Conservation (phyloP, 2,329 filamentous ascomycete species). For the Aspergillus fijiensis region DNA sequence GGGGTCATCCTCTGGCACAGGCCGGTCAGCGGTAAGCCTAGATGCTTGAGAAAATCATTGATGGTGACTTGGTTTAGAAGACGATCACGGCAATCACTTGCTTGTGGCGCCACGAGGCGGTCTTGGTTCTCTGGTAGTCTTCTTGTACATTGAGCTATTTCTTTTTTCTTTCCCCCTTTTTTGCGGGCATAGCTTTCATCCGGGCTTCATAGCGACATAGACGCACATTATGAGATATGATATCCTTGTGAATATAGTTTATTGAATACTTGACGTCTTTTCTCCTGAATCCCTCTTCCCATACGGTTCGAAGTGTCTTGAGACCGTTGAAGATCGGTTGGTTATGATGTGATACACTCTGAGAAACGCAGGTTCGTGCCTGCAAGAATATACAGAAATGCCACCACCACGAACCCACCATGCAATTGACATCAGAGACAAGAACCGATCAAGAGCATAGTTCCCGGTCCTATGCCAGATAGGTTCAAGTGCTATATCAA, state of each 20-base stretch:
- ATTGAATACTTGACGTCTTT: not conserved
- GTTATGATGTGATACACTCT: too few species aligned
- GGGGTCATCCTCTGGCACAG: conserved; percentile 14
- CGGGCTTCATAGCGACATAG: not conserved
- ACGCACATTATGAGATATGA: not conserved
- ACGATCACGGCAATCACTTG: not conserved
- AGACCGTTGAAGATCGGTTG: too few species aligned
- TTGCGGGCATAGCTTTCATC: not conserved
- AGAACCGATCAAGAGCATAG: too few species aligned
- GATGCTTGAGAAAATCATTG: conserved; percentile 11
- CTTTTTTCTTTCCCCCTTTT: not conserved
- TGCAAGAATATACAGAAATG: too few species aligned
- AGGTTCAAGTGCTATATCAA: too few species aligned
- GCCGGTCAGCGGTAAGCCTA: conserved; percentile 15
- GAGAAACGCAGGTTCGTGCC: too few species aligned
- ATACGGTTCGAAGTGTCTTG: too few species aligned
- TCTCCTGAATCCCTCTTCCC: too few species aligned
- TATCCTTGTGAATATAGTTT: conserved; percentile 8
- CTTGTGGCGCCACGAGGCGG: not conserved
- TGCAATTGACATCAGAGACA: too few species aligned
- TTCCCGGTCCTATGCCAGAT: too few species aligned
- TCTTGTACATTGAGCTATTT: not conserved
- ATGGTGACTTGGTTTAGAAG: not conserved
- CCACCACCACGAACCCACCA: too few species aligned
- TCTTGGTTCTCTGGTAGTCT: not conserved